Percentiles rank a stretch among this genome's conserved stretches.
Evolutionary conservation across 371 early-diverging fungal genomes (phyloP).

Genomic region (Basidiobolus meristosporus): DNA sequence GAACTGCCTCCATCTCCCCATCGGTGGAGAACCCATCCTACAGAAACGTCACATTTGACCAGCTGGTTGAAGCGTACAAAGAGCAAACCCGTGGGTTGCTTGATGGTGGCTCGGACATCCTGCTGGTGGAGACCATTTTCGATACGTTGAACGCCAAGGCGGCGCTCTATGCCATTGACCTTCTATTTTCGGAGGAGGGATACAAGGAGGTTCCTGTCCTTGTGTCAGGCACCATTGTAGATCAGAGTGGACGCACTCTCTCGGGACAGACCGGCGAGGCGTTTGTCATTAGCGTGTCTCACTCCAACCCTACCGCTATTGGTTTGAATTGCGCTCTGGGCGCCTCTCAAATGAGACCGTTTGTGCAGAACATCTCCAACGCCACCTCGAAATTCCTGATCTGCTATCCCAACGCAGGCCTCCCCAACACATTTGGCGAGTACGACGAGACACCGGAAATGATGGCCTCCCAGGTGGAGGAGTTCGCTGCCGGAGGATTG

Average conservation of each 20-base stretch:
- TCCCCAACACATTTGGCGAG: constrained; percentile 74
- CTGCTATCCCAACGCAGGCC: constrained; percentile 87
- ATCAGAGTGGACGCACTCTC: constrained; percentile 75
- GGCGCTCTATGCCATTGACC: constrained; percentile 75
- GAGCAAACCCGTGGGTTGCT: constrained; percentile 78
- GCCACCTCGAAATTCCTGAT: constrained; percentile 63
- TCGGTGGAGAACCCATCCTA: constrained; percentile 87
- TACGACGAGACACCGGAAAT: constrained; percentile 73
- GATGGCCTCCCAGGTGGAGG: constrained; percentile 66
- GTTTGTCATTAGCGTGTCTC: constrained; percentile 64
- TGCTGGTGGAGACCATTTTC: constrained; percentile 88
- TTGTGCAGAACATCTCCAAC: constrained; percentile 70
- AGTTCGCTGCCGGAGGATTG: constrained; percentile 75
- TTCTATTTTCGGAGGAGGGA: constrained; percentile 42
- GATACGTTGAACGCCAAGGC: constrained; percentile 89
- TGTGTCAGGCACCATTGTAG: constrained; percentile 93
- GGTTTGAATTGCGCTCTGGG: constrained; percentile 92
- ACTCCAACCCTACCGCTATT: constrained; percentile 69
- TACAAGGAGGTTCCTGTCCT: constrained; percentile 65
- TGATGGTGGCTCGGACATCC: constrained; percentile 80
- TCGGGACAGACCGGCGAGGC: constrained; percentile 93
- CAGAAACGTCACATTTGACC: constrained; percentile 86
- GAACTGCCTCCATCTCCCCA: constrained; percentile 88
- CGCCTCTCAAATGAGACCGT: constrained; percentile 87
- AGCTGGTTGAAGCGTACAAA: constrained; percentile 66